Evolutionary conservation across 169 alveolate genomes (phyloP), one percentile per base, ranked within the genome.

Genomic region (Ichthyophthirius multifiliis): DNA sequence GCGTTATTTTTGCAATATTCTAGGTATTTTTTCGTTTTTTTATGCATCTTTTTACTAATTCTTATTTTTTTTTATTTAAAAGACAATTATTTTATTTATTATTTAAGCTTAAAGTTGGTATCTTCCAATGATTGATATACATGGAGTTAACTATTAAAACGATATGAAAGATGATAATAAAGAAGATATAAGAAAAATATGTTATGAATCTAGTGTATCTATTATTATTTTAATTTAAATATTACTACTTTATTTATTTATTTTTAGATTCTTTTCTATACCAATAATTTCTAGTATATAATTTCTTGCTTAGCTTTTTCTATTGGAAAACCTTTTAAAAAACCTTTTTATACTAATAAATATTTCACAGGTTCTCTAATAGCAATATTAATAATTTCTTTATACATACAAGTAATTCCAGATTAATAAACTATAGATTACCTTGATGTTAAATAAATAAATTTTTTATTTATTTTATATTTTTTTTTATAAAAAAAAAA

Each of bases 321-420:
- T 46, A 88, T 89, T 83, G 78, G 91, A 34, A 90, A 91, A 71
- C 97, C 97, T 67, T 94, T 91, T 74, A 89, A 89, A 81, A 85
- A 93, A 78, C 91, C 95, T 5, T 75, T 93, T 39, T 89, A 82
- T 73, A 92, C 95, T 15, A 92, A 92, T 85, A n/a, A 39, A 4
- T 74, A 65, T 62, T 83, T 88, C 35, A 65, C 83, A 34, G 32
- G 63, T 0, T 82, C 86, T 37, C 23, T 79, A 7, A 41, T 89
- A 4, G 34, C 39, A 0, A 55, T 55, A 55, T 27, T 55, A 2
- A 10, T 23, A 0, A 27, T 55, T 55, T 55, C 71, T 3, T 27
- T 55, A 20, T 55, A 55, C 13, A 23, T 55, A 5, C 41, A 55
- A 4, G 13, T 55, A 27, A 12, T 20, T 39, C 31, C 71, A 15